Percentiles rank a stretch among this genome's conserved stretches.
phyloP scores from a whole-genome alignment of 2,329 filamentous ascomycete species.

The Aspergillus cejpii region DNA sequence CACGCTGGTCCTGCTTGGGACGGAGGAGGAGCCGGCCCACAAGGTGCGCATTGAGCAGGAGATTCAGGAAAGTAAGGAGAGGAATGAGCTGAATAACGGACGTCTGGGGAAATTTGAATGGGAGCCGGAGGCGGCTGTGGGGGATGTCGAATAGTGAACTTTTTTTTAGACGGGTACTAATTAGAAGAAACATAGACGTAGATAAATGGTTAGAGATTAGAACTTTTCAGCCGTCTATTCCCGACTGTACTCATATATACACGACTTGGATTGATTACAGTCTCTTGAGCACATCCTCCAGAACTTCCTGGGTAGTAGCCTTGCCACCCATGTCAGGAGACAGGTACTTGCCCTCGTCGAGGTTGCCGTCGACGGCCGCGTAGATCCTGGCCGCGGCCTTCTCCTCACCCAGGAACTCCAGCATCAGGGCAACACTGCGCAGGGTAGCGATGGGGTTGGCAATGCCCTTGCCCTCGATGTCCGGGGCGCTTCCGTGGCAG shows the following conservation, averaged over 20 bases:
- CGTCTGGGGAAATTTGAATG: constrained; percentile 22
- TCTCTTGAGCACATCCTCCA: constrained; percentile 77
- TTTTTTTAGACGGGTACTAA: not conserved
- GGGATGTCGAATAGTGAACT: constrained; percentile 18
- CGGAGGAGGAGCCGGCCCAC: constrained; percentile 16
- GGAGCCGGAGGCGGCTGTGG: constrained; percentile 15
- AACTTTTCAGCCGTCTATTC: not conserved
- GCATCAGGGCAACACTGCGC: constrained; percentile 83
- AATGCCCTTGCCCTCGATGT: constrained; percentile 87
- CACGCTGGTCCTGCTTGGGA: constrained; percentile 53
- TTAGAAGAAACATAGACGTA: not conserved
- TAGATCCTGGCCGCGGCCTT: constrained; percentile 84
- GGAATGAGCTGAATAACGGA: constrained; percentile 3
- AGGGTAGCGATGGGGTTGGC: constrained; percentile 96
- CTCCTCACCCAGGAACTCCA: constrained; percentile 89
- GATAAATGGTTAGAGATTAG: not conserved
- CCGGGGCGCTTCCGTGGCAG: constrained; percentile 91
- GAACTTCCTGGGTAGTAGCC: constrained; percentile 76
- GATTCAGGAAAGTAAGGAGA: constrained; percentile 2
- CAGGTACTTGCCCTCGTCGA: constrained; percentile 73
- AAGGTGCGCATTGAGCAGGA: constrained; percentile 9
- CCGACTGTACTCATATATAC: constrained; percentile 1
- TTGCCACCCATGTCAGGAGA: constrained; percentile 86
- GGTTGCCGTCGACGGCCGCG: constrained; percentile 79
- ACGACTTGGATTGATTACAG: too few species aligned